Conservation (phyloP, 2,329 filamentous ascomycete species). For the Sphaceloma murrayae region DNA sequence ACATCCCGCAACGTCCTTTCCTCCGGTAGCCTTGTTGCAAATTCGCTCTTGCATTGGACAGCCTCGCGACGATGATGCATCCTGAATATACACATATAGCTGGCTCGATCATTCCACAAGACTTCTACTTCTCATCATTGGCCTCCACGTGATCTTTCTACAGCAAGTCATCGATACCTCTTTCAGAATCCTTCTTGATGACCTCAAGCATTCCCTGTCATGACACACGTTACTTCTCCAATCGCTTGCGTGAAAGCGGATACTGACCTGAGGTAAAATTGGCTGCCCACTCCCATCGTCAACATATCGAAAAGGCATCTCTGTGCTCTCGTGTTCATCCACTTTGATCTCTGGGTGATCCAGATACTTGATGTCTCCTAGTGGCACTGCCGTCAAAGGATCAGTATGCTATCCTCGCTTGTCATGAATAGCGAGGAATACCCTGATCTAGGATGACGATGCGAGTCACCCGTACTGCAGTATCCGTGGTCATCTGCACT, state of each 20-base stretch:
- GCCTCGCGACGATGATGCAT: no score
- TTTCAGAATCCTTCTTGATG: constrained; percentile 88
- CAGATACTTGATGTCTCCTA: constrained; percentile 71
- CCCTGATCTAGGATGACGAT: constrained; percentile 78
- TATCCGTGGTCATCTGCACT: constrained; percentile 97
- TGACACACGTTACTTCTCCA: constrained; percentile 21
- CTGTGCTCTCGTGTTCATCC: constrained; percentile 82
- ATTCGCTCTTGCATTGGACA: no score
- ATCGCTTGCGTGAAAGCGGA: constrained; percentile 16
- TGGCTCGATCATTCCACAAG: neutral
- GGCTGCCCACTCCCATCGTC: constrained; percentile 59
- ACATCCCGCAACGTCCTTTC: no score
- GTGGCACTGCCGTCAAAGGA: constrained; percentile 47
- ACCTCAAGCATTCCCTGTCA: constrained; percentile 82
- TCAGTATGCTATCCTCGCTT: neutral
- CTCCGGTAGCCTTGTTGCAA: no score
- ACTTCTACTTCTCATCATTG: neutral
- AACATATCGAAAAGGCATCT: constrained; percentile 98
- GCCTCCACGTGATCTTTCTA: constrained; percentile 30
- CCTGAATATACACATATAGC: neutral
- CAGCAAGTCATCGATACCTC: constrained; percentile 78
- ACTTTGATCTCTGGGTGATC: constrained; percentile 86
- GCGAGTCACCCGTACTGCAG: constrained; percentile 85
- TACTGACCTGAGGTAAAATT: constrained; percentile 75
- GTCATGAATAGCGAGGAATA: constrained; percentile 34